phyloP scores from a whole-genome alignment of 148 eudicot genomes.

The Polygonum aviculare region DNA sequence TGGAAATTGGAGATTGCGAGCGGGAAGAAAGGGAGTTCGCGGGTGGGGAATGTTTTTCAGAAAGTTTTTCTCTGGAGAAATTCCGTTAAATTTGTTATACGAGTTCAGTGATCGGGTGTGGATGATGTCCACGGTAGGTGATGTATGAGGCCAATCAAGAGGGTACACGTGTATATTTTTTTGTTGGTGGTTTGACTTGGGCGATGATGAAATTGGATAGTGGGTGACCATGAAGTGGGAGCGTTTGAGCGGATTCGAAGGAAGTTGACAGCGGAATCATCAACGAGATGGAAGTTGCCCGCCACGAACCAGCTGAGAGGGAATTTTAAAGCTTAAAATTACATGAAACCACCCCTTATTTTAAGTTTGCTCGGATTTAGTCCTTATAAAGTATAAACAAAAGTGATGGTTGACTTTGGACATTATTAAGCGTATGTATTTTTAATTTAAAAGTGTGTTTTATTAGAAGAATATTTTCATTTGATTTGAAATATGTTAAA shows the following conservation, averaged over 20 bases:
- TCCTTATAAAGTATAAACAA: no score
- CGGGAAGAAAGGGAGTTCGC: slow-evolving; percentile 25
- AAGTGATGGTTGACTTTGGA: no score
- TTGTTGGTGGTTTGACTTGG: neutral
- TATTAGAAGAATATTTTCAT: no score
- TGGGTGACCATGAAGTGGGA: slow-evolving; percentile 8
- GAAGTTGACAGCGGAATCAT: slow-evolving; percentile 1
- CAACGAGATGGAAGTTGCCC: neutral
- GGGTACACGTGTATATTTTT: neutral
- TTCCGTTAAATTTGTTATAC: neutral
- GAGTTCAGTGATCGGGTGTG: neutral
- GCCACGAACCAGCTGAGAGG: neutral
- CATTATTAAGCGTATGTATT: no score
- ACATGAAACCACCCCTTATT: neutral
- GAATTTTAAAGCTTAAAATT: neutral
- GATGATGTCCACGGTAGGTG: slow-evolving; percentile 6
- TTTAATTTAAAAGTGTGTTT: no score
- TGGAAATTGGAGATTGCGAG: slow-evolving; percentile 20
- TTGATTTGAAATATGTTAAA: no score
- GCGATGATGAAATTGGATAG: neutral
- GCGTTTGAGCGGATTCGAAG: neutral
- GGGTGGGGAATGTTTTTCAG: slow-evolving; percentile 28
- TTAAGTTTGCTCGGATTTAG: neutral
- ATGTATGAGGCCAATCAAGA: neutral
- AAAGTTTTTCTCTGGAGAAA: neutral